Percentiles rank a stretch among this genome's conserved stretches.
Evolutionary conservation across 805 yeast genomes (phyloP).

Genomic region (Suhomyces sp.): DNA sequence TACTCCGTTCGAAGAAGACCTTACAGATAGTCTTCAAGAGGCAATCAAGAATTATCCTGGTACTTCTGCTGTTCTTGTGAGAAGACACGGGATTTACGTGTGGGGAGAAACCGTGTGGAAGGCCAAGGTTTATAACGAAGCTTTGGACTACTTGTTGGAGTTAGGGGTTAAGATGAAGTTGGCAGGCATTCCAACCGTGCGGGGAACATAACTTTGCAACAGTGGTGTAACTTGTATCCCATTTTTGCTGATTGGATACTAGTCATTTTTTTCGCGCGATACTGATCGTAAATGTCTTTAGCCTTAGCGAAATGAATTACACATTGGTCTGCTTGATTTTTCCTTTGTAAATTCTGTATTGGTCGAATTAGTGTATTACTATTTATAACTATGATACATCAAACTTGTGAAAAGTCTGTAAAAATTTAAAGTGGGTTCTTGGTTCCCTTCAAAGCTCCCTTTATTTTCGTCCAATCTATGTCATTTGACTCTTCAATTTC

Average conservation of each 20-base stretch:
- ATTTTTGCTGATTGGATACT: background rate
- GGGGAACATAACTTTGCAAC: background rate
- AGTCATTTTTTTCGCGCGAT: background rate
- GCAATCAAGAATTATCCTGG: slow-evolving; percentile 71
- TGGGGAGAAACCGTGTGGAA: slow-evolving; percentile 94
- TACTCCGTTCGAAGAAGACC: slow-evolving; percentile 82
- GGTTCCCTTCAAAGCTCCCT: slow-evolving; percentile 37
- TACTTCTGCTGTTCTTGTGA: slow-evolving; percentile 81
- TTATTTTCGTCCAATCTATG: slow-evolving; percentile 41
- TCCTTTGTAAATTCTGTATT: background rate
- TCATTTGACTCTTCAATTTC: slow-evolving; percentile 41
- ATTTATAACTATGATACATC: background rate
- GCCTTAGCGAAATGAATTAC: background rate
- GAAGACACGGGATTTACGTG: slow-evolving; percentile 93
- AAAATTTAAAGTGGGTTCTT: slow-evolving; percentile 34
- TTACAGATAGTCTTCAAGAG: slow-evolving; percentile 60
- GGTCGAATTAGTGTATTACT: background rate
- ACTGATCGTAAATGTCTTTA: background rate
- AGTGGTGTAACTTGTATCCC: background rate
- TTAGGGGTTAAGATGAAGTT: slow-evolving; percentile 80
- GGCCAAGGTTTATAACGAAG: slow-evolving; percentile 90
- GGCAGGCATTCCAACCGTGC: slow-evolving; percentile 50
- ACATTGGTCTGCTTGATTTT: background rate
- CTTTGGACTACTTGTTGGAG: slow-evolving; percentile 84
- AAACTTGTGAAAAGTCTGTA: background rate